A percentile compares a stretch with the other conserved stretches of the same genome.
phyloP scores from a whole-genome alignment of 805 yeast genomes.

The Candida vartiovaarae region DNA sequence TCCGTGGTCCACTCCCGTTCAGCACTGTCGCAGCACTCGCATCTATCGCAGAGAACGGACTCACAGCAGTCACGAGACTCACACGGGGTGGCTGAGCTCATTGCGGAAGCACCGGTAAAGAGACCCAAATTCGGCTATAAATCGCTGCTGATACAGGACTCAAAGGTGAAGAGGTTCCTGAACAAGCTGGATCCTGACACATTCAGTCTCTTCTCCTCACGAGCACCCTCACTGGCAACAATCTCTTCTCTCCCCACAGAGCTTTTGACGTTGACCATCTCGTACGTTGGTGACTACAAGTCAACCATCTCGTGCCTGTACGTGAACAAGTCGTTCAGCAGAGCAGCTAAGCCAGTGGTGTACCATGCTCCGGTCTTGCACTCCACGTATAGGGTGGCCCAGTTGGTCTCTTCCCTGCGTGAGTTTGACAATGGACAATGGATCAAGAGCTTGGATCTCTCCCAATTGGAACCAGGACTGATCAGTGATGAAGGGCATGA shows the following conservation, averaged over 20 bases:
- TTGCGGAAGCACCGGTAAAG: background rate
- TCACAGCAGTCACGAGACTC: background rate
- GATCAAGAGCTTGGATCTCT: conserved; percentile 54
- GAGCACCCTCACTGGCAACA: conserved; percentile 8
- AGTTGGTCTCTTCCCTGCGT: conserved; percentile 64
- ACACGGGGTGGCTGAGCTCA: background rate
- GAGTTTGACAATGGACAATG: conserved; percentile 47
- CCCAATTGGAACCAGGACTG: conserved; percentile 36
- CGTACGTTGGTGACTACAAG: conserved; percentile 28
- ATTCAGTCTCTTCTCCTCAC: conserved; percentile 24
- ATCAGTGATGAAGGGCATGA: conserved; percentile 17
- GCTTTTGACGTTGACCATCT: conserved; percentile 21
- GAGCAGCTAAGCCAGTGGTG: conserved; percentile 44
- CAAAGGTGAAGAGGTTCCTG: conserved; percentile 19
- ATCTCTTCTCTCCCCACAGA: conserved; percentile 29
- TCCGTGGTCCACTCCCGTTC: conserved; percentile 21
- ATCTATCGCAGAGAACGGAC: background rate
- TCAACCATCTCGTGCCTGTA: conserved; percentile 40
- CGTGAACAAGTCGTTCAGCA: conserved; percentile 44
- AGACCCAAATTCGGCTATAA: conserved; percentile 16
- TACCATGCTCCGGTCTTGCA: conserved; percentile 50
- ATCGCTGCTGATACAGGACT: conserved; percentile 16
- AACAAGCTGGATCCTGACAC: conserved; percentile 27
- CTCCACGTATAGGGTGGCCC: conserved; percentile 75
- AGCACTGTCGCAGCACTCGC: background rate